Evolutionary conservation across 2,329 filamentous ascomycete species (phyloP), one percentile per base, ranked within the genome.

Genomic region (Phaeosphaeria sp.): DNA sequence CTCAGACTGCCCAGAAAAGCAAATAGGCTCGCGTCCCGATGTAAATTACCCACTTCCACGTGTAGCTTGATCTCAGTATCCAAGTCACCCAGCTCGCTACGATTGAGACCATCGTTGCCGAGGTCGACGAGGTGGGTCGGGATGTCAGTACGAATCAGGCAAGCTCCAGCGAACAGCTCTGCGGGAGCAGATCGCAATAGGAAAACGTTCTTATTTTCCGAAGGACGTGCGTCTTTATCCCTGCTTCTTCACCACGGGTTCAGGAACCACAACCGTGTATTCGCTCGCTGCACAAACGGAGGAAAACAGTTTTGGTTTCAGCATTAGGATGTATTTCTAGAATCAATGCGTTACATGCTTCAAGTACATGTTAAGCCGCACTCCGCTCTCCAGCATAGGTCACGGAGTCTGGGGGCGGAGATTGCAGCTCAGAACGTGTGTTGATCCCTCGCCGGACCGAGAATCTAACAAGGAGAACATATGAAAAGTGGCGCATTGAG

Each of bases 121-220:
- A 44, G 21, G 42, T 44, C 22, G 17, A 20, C 42, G 21, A 17
- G 6, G n/a, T 33, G 48, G 48, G 33, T 41, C 48, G 48, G 30
- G 18, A 41, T 41, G 30, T 50, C 20, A 11, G 27, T 20, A 27
- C 27, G 25, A 11, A 33, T 49, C 15, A 13, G 46, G 46, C 18
- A 49, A 49, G 46, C 15, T 25, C 25, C 25, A 20, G n/a, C 13
- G 18, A 9, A 6, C 20, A 15, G 21, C n/a, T n/a, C n/a, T 56
- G 55, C 60, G 60, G 60, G 55, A 42, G 54, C 58, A 55, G 55
- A 52, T 57, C 58, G 55, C 55, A 58, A 60, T 61, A 46, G 48
- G 58, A 52, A 52, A 58, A 54, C 52, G 52, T 55, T 53, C 46
- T 54, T 50, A 53, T 57, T 39, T 46, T 56, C 56, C 30, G 33